Percentiles rank a stretch among this genome's conserved stretches.
Evolutionary conservation across 768 basidiomycete species (phyloP).

Genomic region (Mycena epipterygia): DNA sequence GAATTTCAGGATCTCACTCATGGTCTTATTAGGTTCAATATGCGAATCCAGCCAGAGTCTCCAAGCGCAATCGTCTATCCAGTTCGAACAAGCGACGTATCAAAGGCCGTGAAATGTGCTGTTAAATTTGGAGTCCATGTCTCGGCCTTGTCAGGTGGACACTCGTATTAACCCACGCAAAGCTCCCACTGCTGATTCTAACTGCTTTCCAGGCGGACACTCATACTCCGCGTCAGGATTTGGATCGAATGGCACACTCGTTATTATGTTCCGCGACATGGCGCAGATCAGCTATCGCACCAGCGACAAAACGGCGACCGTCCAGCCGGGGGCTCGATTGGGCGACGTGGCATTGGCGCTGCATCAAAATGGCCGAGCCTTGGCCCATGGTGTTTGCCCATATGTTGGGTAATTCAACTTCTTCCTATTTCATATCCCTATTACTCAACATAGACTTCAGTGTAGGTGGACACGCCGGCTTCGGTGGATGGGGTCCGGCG

Average conservation of each 20-base stretch:
- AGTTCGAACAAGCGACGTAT: background rate
- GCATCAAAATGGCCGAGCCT: slow-evolving; percentile 28
- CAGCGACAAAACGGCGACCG: slow-evolving; percentile 30
- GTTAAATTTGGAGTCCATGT: slow-evolving; percentile 5
- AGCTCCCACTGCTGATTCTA: too few species aligned
- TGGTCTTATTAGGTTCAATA: slow-evolving; percentile 10
- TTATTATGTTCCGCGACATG: slow-evolving; percentile 24
- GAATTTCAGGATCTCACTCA: background rate
- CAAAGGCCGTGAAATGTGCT: slow-evolving; percentile 10
- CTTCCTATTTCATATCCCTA: background rate
- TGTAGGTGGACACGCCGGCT: slow-evolving; percentile 26
- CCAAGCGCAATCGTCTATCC: slow-evolving; percentile 25
- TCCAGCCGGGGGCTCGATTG: slow-evolving; percentile 29
- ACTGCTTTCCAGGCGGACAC: too few species aligned
- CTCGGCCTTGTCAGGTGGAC: slow-evolving; percentile 22
- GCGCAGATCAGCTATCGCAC: slow-evolving; percentile 8
- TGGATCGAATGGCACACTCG: slow-evolving; percentile 18
- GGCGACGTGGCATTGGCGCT: slow-evolving; percentile 31
- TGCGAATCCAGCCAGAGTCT: slow-evolving; percentile 6
- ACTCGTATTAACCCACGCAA: too few species aligned
- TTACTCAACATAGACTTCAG: slow-evolving; percentile 1
- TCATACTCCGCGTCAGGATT: slow-evolving; percentile 26
- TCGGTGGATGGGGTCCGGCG: slow-evolving; percentile 37
- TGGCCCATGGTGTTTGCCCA: slow-evolving; percentile 47
- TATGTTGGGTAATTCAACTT: slow-evolving; percentile 35